Conservation (phyloP, 345 rosid species). For the Erysimum cheiranthoides region DNA sequence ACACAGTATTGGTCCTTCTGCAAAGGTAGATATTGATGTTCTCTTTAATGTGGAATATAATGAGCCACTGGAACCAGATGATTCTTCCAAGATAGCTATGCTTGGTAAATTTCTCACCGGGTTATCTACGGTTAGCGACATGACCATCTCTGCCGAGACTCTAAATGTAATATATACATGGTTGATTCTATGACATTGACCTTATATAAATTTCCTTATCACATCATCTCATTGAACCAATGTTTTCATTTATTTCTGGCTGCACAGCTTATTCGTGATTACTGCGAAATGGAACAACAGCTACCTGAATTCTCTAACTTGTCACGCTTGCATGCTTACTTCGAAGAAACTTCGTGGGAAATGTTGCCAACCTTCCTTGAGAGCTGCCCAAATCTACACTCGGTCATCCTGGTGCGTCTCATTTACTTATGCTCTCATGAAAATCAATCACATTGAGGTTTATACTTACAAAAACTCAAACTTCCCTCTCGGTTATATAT, state of each 20-base stretch:
- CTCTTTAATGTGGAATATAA: no score
- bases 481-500: neutral
- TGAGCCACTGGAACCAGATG: no score
- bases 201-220: neutral
- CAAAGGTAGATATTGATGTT: no score
- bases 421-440: slow-evolving; percentile 13
- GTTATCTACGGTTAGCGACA: no score
- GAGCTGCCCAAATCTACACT: slow-evolving; percentile 37
- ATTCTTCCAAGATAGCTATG: no score
- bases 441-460: neutral
- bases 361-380: slow-evolving; percentile 35
- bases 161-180: slow-evolving; percentile 9
- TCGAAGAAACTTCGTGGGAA: slow-evolving; percentile 22
- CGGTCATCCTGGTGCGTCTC: slow-evolving; percentile 29
- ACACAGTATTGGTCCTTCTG: no score
- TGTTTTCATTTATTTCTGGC: neutral
- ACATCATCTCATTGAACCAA: neutral
- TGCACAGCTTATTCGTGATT: slow-evolving; percentile 36
- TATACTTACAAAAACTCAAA: neutral
- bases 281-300: slow-evolving; percentile 18
- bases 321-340: slow-evolving; percentile 27
- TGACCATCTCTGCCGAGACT: no score
- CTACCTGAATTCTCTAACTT: slow-evolving; percentile 38
- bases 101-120: no score
- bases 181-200: slow-evolving; percentile 10